Base-by-base conservation (phyloP, 352 stramenopile genomes). In the Pythium vanterpoolii region DNA sequence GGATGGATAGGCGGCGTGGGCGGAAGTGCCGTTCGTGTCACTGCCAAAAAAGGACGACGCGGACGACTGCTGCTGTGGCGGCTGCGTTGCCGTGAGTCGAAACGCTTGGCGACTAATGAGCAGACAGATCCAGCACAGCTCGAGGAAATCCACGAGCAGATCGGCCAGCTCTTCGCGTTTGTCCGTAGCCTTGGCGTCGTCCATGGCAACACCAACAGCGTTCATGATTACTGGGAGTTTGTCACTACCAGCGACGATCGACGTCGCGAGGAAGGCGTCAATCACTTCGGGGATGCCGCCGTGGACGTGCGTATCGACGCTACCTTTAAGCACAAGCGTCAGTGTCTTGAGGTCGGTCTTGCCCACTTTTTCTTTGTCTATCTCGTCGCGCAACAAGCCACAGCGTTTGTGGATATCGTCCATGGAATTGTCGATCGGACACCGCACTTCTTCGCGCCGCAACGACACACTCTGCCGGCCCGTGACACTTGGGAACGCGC, bases 281-380 rank as follows among this genome's bases (percentile, higher is more conserved):
- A 93, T 72, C 0, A 93, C 77, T 63, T 93, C 83, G 0, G 83
- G 80, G 11, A 89, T 73, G 9, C 83, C 83, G 26, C 83, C 83
- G 48, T 93, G 77, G 9, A 93, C 83, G 39, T 93, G 79, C 0
- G 83, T 89, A 60, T 93, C 79, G 5, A 93, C 82, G 27, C 83
- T 93, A 4, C 83, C 83, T 61, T 93, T 93, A 10, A 93, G 74
- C 39, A 93, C 74, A 19, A 89, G 72, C 19, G 77, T 93, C 27
- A 93, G 62, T 9, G 80, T 86, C 60, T 93, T 90, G 38, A 90
- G 52, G 52, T 93, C 83, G 0, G 72, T 87, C 14, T 56, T 60
- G 0, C 77, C 70, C 10, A 51, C 43, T 1, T 51, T 53, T 40
- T 87, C 77, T 34, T 89, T 89, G 27, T 65, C 53, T 23, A 90